A percentile compares a stretch with the other conserved stretches of the same genome.
These are phyloP conservation scores for Bocquillonia castaneifolia DNA, from an alignment of 441 rosid species.

Conservation along the genomic window DNA sequence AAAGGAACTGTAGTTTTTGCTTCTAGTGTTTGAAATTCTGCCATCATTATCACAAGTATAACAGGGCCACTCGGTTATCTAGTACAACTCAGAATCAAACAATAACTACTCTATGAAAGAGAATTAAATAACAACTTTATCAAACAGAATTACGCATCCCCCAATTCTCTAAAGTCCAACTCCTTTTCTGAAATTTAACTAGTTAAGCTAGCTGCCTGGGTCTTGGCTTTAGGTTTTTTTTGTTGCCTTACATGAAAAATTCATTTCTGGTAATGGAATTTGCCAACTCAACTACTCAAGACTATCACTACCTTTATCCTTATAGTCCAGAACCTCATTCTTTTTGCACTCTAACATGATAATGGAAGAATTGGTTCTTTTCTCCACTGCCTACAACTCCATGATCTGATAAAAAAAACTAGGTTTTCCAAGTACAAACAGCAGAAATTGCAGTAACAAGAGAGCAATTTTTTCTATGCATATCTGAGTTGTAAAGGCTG, in stretches of 20 bases:
- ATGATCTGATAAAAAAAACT: neutral
- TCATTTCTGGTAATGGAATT: neutral
- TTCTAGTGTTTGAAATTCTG: neutral
- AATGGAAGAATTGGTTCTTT: neutral
- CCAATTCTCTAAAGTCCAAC: neutral
- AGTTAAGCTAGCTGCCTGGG: neutral
- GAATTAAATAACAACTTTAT: neutral
- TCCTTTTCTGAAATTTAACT: neutral
- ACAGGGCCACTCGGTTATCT: neutral
- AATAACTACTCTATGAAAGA: neutral
- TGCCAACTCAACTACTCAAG: neutral
- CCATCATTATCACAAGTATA: neutral
- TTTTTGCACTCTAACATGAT: neutral
- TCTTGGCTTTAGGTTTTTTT: neutral
- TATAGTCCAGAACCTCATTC: neutral
- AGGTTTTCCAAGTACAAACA: neutral
- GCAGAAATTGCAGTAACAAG: conserved; percentile 3
- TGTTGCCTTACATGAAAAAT: neutral
- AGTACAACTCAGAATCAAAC: neutral
- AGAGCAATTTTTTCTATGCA: neutral
- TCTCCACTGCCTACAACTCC: neutral
- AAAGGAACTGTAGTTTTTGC: conserved; percentile 1
- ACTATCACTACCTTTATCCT: neutral
- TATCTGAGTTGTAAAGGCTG: neutral
- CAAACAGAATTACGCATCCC: neutral